phyloP scores from a whole-genome alignment of 306 rosid genomes.

The Abrus pulchellus region DNA sequence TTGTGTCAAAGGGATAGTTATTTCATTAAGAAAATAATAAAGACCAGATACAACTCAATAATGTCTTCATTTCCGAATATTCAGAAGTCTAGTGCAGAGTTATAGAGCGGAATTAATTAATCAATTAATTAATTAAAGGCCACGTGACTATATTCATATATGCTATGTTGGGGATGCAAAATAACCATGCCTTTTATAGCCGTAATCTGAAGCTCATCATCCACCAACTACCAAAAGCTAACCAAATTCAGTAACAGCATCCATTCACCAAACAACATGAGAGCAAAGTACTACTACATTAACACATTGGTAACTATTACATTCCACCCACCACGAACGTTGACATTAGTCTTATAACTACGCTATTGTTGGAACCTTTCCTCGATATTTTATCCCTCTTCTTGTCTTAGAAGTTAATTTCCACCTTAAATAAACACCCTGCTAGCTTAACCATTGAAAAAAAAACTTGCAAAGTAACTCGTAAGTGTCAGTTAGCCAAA shows the following conservation, averaged over 20 bases:
- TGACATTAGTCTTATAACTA: not conserved
- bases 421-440: conserved; percentile 8
- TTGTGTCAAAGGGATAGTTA: conserved; percentile 4
- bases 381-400: not conserved
- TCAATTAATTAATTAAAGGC: not conserved
- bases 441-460: not conserved
- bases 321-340: conserved; percentile 2
- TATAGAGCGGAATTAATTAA: conserved; percentile 15
- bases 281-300: conserved; percentile 4
- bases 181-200: not conserved
- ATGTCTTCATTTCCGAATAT: not conserved
- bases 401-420: conserved; percentile 13
- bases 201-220: conserved; percentile 26
- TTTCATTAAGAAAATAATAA: not conserved
- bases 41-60: not conserved
- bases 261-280: conserved; percentile 29
- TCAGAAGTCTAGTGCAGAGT: not conserved
- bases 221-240: conserved; percentile 14
- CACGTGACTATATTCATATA: not conserved
- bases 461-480: not conserved
- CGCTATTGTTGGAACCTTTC: not conserved
- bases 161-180: conserved; percentile 23
- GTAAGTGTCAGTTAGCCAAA: not conserved
- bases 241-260: conserved; percentile 27
- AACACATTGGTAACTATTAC: not conserved